Conservation (phyloP, 1,139 yeast genomes). For the Geotrichum phurueaensis region DNA sequence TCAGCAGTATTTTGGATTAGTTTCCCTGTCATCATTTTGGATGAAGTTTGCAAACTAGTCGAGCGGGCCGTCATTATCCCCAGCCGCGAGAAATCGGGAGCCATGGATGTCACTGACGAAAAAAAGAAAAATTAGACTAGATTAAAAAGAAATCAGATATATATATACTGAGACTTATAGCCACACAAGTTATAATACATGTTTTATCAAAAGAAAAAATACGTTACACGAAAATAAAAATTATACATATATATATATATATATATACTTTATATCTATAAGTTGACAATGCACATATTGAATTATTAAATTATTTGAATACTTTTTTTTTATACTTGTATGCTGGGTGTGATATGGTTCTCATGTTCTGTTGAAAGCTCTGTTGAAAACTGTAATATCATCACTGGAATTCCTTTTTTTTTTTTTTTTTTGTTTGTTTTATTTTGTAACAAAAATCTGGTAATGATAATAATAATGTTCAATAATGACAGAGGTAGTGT, state of each 20-base stretch:
- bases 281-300: not conserved
- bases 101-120: not conserved
- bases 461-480: no score
- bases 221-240: not conserved
- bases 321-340: not conserved
- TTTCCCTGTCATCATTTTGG: conserved; percentile 37
- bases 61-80: conserved; percentile 27
- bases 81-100: not conserved
- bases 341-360: not conserved
- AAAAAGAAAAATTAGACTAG: not conserved
- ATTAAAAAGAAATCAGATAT: not conserved
- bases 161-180: no score
- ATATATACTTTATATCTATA: no score
- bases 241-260: not conserved
- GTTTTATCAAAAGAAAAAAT: not conserved
- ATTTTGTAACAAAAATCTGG: not conserved
- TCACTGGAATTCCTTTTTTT: not conserved
- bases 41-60: conserved; percentile 36
- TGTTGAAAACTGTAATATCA: no score
- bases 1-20: conserved; percentile 34
- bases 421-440: not conserved
- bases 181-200: no score
- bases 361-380: no score
- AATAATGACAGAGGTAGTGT: no score
- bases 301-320: not conserved